Base-by-base conservation (phyloP, 2,329 filamentous ascomycete genomes). In the Penicillium thymicola region DNA sequence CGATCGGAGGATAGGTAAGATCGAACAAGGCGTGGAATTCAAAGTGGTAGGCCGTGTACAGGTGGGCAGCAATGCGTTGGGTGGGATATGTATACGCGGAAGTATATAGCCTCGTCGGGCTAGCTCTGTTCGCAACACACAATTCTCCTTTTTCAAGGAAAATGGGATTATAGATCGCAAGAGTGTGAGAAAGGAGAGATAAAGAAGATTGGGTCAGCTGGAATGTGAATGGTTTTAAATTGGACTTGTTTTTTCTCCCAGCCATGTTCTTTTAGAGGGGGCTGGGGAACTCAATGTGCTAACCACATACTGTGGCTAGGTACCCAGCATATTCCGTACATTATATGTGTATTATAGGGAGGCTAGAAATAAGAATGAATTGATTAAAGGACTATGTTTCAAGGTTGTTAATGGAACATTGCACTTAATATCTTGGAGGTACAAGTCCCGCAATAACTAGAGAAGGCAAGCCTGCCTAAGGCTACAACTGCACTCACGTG, bases 251-350 rank as follows among this genome's bases (percentile, higher is more conserved):
- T 42, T 34, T 55, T 38, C 23, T 57, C 64, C 64, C 64, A 66
- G 64, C 64, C 64, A 65, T 65, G 62, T 65, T 51, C 41, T 55
- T 59, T 57, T 59, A 23, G 37, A 55, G 62, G 51, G 51, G 63
- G 63, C 63, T 65, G 63, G 63, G 59, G 55, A 57, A 38, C 30
- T 36, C 25, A 30, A 44, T 44, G 41, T 7, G 32, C 21, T 45
- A 27, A 45, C 49, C 49, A 44, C 49, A 37, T 51, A 45, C 4
- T 36, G 16, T 45, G 3, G 21, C n/a, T 23, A 43, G 49, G 30
- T 37, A 44, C 30, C 23, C 40, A 36, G 6, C 11, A 23, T 25
- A n/a, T 14, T 34, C 18, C 9, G 9, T 36, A 23, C 30, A n/a
- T 28, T 16, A 10, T 42, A 2, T 2, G 18, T 7, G 16, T 10